Conservation (phyloP, 805 yeast genomes). For the Suhomyces faveliae region DNA sequence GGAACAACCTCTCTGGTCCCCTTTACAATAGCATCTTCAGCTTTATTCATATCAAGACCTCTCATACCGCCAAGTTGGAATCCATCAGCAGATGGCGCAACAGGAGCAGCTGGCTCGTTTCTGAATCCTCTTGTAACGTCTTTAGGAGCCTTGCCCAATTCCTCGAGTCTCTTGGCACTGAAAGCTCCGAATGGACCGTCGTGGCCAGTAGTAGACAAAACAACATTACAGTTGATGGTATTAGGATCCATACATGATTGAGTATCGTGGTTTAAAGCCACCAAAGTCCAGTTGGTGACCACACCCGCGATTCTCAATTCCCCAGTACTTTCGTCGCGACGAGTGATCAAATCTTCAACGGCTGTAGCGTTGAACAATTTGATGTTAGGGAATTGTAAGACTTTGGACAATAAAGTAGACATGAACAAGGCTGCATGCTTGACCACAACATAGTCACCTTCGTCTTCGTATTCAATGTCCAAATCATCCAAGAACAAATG, state of each 20-base stretch:
- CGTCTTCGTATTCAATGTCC: constrained; percentile 69
- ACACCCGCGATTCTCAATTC: constrained; percentile 72
- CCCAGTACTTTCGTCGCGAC: constrained; percentile 55
- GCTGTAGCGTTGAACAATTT: constrained; percentile 79
- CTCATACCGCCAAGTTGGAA: constrained; percentile 63
- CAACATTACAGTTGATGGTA: constrained; percentile 64
- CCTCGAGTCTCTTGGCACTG: constrained; percentile 61
- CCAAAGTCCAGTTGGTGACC: constrained; percentile 81
- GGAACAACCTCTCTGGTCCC: constrained; percentile 64
- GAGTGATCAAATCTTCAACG: constrained; percentile 76
- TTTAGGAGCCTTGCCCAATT: constrained; percentile 41
- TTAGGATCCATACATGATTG: constrained; percentile 84
- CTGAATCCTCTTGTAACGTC: constrained; percentile 37
- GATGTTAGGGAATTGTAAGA: constrained; percentile 68
- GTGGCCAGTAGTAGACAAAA: constrained; percentile 74
- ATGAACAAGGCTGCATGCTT: constrained; percentile 79
- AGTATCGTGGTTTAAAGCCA: constrained; percentile 69
- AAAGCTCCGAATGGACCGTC: constrained; percentile 85
- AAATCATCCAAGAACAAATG: constrained; percentile 63
- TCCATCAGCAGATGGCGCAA: constrained; percentile 16
- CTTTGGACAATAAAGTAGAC: constrained; percentile 68
- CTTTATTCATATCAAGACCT: constrained; percentile 74
- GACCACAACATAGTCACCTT: constrained; percentile 76
- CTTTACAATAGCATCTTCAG: constrained; percentile 74
- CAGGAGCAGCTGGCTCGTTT: constrained; percentile 6